Conservation (phyloP, 441 rosid species). For the Sinapis alba region DNA sequence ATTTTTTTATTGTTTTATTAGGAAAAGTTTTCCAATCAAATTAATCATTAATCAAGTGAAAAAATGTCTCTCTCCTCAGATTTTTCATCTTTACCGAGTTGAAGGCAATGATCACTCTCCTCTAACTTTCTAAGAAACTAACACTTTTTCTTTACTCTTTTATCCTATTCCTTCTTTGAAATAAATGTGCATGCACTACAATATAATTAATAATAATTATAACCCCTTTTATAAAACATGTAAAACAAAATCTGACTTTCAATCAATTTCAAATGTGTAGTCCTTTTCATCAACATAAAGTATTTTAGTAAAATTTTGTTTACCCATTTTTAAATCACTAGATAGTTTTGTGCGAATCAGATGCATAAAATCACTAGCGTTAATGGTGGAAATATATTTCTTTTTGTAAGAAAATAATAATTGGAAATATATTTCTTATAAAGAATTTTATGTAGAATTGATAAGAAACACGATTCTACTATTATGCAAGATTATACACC, state of each 20-base stretch:
- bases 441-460: background rate
- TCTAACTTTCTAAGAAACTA: no score
- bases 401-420: no score
- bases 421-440: background rate
- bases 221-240: background rate
- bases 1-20: no score
- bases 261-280: background rate
- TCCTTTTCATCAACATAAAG: background rate
- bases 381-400: background rate
- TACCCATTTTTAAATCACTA: background rate
- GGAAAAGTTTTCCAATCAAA: no score
- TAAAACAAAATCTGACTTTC: background rate
- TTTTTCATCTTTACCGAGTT: no score
- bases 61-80: no score
- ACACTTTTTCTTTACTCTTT: background rate
- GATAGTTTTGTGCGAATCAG: background rate
- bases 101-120: no score
- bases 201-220: background rate
- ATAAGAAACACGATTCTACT: background rate
- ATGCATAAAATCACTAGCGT: constrained; percentile 9
- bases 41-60: no score
- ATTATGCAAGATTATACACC: background rate
- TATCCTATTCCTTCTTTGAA: no score
- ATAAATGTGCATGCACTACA: constrained; percentile 19
- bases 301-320: background rate